Evolutionary conservation across 495 filamentous ascomycete species (phyloP).

Genomic region (Saxophila tyrrhenica): DNA sequence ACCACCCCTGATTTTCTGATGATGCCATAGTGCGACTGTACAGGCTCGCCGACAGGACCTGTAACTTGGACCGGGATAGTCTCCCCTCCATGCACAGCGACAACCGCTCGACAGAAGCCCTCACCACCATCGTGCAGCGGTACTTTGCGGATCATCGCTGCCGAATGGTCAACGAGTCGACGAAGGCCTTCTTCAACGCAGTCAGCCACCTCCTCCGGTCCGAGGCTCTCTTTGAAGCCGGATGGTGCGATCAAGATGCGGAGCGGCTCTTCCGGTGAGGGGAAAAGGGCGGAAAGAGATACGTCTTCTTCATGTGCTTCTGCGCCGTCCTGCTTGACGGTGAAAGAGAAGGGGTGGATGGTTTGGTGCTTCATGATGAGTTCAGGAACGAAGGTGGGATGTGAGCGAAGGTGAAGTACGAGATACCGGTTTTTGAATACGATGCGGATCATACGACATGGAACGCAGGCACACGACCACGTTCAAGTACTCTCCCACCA

Average conservation of each 20-base stretch:
- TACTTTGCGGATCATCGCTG: neutral
- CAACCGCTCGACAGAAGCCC: conserved; percentile 6
- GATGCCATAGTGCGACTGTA: conserved; percentile 11
- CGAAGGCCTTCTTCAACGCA: conserved; percentile 10
- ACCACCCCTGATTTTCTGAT: neutral
- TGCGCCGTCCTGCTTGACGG: neutral
- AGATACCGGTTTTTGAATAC: too few relatives aligned
- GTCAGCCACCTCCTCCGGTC: conserved; percentile 1
- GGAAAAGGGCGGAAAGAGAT: too few relatives aligned
- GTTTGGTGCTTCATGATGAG: neutral
- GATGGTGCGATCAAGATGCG: conserved; percentile 9
- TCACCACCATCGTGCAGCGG: conserved; percentile 13
- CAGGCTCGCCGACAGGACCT: conserved; percentile 3
- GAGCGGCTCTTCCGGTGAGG: neutral
- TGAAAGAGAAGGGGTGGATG: neutral
- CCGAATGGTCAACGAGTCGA: neutral
- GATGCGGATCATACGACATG: too few relatives aligned
- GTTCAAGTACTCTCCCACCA: neutral
- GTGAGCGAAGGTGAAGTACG: neutral
- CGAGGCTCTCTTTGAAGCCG: conserved; percentile 17
- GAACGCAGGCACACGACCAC: neutral
- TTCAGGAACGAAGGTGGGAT: neutral
- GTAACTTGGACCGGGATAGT: conserved; percentile 1
- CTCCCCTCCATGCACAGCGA: conserved; percentile 4
- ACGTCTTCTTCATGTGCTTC: neutral